Evolutionary conservation across 495 filamentous ascomycete genomes (phyloP).

Genomic region (Penicillium salamii): DNA sequence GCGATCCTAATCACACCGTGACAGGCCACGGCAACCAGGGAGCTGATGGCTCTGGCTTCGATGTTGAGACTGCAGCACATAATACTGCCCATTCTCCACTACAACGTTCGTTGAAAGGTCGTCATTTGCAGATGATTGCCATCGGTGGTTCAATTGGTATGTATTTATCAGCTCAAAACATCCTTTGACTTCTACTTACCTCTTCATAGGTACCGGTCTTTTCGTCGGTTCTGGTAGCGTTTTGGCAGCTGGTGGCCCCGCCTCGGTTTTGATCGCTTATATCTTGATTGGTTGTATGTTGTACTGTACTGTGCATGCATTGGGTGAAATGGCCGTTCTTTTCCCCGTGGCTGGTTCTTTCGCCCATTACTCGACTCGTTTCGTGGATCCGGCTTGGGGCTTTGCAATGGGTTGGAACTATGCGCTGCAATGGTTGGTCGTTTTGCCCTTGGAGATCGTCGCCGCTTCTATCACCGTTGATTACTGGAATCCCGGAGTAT

Average conservation of each 20-base stretch:
- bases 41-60: slow-evolving; percentile 64
- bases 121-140: slow-evolving; percentile 96
- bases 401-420: slow-evolving; percentile 99
- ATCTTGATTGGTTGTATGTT: slow-evolving; percentile 82
- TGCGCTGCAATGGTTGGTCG: slow-evolving; percentile 87
- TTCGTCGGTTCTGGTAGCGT: slow-evolving; percentile 86
- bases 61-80: slow-evolving; percentile 69
- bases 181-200: not conserved
- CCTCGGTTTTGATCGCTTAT: slow-evolving; percentile 80
- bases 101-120: slow-evolving; percentile 70
- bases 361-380: slow-evolving; percentile 86
- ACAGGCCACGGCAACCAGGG: slow-evolving; percentile 42
- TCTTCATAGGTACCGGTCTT: slow-evolving; percentile 70
- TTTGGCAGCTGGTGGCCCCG: slow-evolving; percentile 77
- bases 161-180: slow-evolving; percentile 1
- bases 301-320: slow-evolving; percentile 85
- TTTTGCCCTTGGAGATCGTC: slow-evolving; percentile 86
- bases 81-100: slow-evolving; percentile 77
- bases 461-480: slow-evolving; percentile 84
- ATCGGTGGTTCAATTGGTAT: slow-evolving; percentile 92
- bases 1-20: slow-evolving; percentile 68
- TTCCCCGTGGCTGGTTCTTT: slow-evolving; percentile 94
- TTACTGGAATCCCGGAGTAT: slow-evolving; percentile 70
- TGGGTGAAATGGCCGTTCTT: slow-evolving; percentile 88
- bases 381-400: slow-evolving; percentile 92